These are phyloP conservation scores for Ophiocordyceps sinensis DNA, from an alignment of 2,329 filamentous ascomycete species.

Conservation along the genomic window DNA sequence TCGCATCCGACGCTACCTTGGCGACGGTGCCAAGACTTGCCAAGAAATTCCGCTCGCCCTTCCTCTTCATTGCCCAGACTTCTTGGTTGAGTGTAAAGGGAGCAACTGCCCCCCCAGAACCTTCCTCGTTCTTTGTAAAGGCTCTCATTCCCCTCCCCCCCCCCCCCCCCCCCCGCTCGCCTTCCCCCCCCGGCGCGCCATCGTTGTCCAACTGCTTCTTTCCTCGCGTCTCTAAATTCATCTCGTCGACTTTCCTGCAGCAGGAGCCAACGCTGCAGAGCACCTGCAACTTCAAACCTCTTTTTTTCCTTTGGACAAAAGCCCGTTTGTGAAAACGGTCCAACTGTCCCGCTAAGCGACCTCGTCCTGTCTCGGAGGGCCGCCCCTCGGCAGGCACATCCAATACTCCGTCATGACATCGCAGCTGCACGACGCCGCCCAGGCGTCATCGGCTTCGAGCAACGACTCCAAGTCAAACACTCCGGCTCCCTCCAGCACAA, in stretches of 20 bases:
- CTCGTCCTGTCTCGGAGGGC: too few relatives aligned
- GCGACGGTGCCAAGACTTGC: conserved; percentile 15
- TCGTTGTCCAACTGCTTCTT: too few relatives aligned
- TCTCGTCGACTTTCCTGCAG: too few relatives aligned
- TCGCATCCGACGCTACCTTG: conserved; percentile 7
- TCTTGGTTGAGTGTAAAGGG: conserved; percentile 21
- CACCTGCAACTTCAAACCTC: too few relatives aligned
- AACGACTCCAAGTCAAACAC: conserved; percentile 37
- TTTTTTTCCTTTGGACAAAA: too few relatives aligned
- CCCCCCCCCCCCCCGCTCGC: too few relatives aligned
- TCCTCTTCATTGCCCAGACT: conserved; percentile 16
- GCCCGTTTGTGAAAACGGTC: too few relatives aligned
- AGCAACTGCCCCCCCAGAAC: conserved; percentile 15
- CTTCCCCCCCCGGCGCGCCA: too few relatives aligned
- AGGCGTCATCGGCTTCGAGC: conserved; percentile 7
- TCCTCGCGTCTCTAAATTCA: neutral
- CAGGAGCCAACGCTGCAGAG: too few relatives aligned
- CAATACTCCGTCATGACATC: conserved; percentile 15
- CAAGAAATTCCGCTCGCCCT: conserved; percentile 25
- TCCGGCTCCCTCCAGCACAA: conserved; percentile 34
- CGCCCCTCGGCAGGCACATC: too few relatives aligned
- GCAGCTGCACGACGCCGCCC: conserved; percentile 11
- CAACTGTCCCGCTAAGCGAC: too few relatives aligned
- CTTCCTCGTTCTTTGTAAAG: conserved; percentile 2
- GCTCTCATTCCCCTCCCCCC: neutral